Evolutionary conservation across 495 filamentous ascomycete species (phyloP), one percentile per base, ranked within the genome.

Genomic region (Achaetomiella virescens): DNA sequence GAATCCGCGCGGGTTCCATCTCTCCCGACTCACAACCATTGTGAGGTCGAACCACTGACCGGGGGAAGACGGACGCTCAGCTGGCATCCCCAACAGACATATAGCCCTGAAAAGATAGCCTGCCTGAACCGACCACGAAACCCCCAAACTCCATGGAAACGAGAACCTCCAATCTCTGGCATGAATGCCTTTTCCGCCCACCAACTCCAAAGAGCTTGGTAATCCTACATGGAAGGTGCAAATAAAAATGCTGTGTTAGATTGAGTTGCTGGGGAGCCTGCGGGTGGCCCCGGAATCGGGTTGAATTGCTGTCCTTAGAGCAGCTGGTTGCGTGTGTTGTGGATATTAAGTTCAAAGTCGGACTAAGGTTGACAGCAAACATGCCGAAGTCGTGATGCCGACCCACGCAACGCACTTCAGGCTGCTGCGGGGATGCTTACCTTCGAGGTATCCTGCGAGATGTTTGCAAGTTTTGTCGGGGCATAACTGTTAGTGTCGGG

Each of bases 181-280:
- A 38, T 31, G 0, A n/a, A 27, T n/a, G 20, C n/a, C 49, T 20
- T 37, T 46, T 46, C 51, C 14, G 27, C 6, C 51, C 38, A 37
- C 41, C 40, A 45, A 25, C 41, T 33, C 50, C 50, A 22, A 29
- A 12, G 11, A 10, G 18, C 10, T 22, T 29, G 24, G 36, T 45
- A 45, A 6, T 45, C 51, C 27, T 54, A 46, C 51, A 54, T 3
- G 40, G 25, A 29, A 54, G 15, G 14, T 7, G 31, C 12, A 8
- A 8, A 41, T 29, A 36, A 45, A 37, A 22, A 45, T 54, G 20
- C 51, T 54, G 41, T 45, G 41, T 36, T 54, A 54, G 40, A 22
- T n/a, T n/a, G 47, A 5, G 18, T 35, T 35, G 38, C 20, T 12
- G 27, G 3, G 5, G 27, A 21, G 27, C 38, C n/a, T 31, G 27